A percentile compares a stretch with the other conserved stretches of the same genome.
These are phyloP conservation scores for Gloeostereum incarnatum DNA, from an alignment of 768 basidiomycete genomes.

Conservation along the genomic window DNA sequence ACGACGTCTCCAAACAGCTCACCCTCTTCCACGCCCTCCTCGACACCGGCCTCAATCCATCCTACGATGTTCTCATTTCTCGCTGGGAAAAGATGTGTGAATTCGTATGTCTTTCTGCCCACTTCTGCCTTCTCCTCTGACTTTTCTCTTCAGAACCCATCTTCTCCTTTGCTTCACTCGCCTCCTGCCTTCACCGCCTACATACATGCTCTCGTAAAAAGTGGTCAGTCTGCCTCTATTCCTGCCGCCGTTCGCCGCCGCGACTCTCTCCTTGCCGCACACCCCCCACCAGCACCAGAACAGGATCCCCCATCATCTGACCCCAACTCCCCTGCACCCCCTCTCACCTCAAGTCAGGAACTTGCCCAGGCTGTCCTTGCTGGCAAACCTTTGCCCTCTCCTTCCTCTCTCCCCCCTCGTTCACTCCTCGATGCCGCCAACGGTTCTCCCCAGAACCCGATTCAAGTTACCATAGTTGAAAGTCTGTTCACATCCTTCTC, in stretches of 20 bases:
- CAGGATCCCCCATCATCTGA: conserved; percentile 9
- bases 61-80: conserved; percentile 62
- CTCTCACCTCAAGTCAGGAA: conserved; percentile 13
- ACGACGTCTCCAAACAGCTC: conserved; percentile 63
- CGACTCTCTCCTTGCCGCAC: conserved; percentile 47
- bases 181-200: conserved; percentile 73
- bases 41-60: conserved; percentile 55
- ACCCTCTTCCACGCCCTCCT: conserved; percentile 58
- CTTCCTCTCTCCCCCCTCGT: conserved; percentile 11
- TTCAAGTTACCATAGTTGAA: conserved; percentile 78
- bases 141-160: conserved; percentile 40
- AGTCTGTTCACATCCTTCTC: conserved; percentile 34
- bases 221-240: conserved; percentile 47
- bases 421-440: conserved; percentile 34
- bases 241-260: conserved; percentile 59
- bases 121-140: neutral
- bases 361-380: conserved; percentile 42
- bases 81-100: conserved; percentile 82
- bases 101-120: conserved; percentile 47
- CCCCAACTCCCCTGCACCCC: conserved; percentile 10
- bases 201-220: conserved; percentile 53
- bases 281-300: conserved; percentile 8
- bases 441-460: conserved; percentile 41
- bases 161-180: conserved; percentile 62
- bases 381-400: conserved; percentile 14